Evolutionary conservation across 805 yeast species (phyloP), one percentile per base, ranked within the genome.

Genomic region (Ogataea ramenticola): DNA sequence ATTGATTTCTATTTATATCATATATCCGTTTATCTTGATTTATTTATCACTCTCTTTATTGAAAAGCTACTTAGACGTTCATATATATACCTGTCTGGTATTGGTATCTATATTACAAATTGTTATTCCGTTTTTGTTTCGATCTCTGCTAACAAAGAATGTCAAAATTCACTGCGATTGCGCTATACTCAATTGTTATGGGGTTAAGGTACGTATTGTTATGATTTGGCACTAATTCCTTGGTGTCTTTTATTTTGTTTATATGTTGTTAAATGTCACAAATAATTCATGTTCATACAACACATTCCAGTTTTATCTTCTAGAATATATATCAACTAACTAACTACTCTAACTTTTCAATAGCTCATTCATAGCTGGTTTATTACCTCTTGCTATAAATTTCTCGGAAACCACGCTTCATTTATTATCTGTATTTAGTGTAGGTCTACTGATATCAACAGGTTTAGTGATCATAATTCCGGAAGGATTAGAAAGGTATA

Each of bases 401-500:
- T 42, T 57, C n/a, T 47, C 60, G 3, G 53, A 61, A 1, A 42
- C 50, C 14, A 57, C 56, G 38, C 53, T 75, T 34, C 59, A 65
- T 30, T 50, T 55, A 34, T 57, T 77, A 6, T 73, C 85, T 2
- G 62, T 72, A 12, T 61, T 80, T 40, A 79, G 84, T 43, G 68
- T 73, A 51, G 88, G 88, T 1, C 62, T 82, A 19, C 65, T 82
- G 42, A 62, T 81, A 6, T 80, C 86, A 5, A 74, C 87, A 0
- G 70, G 83, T 1, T 58, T 81, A 43, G 66, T 74, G 10, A 65
- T 82, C 16, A 74, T 82, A 22, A 69, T 82, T 17, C 88, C 88
- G 1, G 89, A 82, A 56, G 87, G 86, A 3, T 65, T 77, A 17
- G 77, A 71, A 47, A 68, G 48, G 41, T 48, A 51, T 34, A 46